Evolutionary conservation across 1,139 yeast genomes (phyloP), one percentile per base, ranked within the genome.

Genomic region (Taphrina populina): DNA sequence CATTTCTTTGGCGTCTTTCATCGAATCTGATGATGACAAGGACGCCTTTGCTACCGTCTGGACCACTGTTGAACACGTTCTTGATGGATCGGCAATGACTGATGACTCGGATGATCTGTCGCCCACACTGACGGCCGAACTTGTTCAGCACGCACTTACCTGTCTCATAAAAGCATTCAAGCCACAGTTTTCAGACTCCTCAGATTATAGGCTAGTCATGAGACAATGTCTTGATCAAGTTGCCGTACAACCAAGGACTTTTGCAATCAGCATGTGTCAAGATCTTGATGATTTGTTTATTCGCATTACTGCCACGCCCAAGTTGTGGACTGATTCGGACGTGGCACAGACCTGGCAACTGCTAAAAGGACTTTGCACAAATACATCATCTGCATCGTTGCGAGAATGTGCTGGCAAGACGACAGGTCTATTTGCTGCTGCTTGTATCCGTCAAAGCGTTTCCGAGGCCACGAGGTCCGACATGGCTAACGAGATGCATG

Each of bases 1-100:
- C 21, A 33, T 40, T n/a, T 13, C 27, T 8, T 47, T 59, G 33
- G 59, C 57, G 27, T 49, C 40, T 32, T 62, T 51, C 27, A 21
- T 60, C 10, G 30, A 27, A 7, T 20, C 32, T 33, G 47, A 52
- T 40, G 11, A 19, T 3, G 32, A 19, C 4, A 24, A 15, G 29
- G 54, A 44, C 33, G 20, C 32, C 13, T 53, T 53, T 17, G 44
- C 21, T 15, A 46, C 26, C 2, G 32, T 46, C n/a, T 20, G 24
- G 23, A 37, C 32, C 19, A 26, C 41, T 30, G 45, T 53, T 11
- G 44, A 44, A 23, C 37, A 41, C n/a, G 15, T 43, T n/a, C 37
- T 53, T n/a, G 51, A 26, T 17, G 40, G 24, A 34, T 55, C 45
- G 10, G 17, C 17, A 29, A 53, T 43, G 45, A 37, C 44, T n/a